A percentile compares a stretch with the other conserved stretches of the same genome.
These are phyloP conservation scores for Alternaria panax DNA, from an alignment of 2,329 filamentous ascomycete species.

Conservation along the genomic window DNA sequence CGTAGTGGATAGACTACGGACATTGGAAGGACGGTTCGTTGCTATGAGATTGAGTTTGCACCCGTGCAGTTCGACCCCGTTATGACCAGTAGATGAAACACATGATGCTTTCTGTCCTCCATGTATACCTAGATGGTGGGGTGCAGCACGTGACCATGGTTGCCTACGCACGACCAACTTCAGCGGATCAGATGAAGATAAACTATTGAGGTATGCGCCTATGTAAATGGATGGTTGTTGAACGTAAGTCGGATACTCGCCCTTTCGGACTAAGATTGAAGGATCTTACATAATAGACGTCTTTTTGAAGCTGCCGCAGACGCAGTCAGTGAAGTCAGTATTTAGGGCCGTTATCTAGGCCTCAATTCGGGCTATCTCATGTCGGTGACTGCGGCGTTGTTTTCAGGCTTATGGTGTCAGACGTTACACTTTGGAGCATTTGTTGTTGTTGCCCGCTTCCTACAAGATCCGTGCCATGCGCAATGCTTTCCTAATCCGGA, in stretches of 20 bases:
- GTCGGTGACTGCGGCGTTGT: conserved; percentile 2
- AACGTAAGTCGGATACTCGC: background rate
- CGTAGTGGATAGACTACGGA: background rate
- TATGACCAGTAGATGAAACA: background rate
- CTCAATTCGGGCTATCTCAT: background rate
- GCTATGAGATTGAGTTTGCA: background rate
- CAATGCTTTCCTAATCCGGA: conserved; percentile 20
- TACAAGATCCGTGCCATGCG: conserved; percentile 12
- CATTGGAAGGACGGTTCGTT: background rate
- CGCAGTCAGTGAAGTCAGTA: background rate
- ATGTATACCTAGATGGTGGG: background rate
- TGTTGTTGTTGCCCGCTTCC: conserved; percentile 3
- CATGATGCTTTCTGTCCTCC: background rate
- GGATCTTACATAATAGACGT: background rate
- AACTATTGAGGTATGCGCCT: background rate
- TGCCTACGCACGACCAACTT: background rate
- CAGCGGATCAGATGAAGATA: background rate
- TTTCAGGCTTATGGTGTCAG: conserved; percentile 2
- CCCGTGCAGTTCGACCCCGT: background rate
- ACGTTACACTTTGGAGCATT: conserved; percentile 1
- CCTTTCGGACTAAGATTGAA: background rate
- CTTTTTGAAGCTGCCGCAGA: background rate
- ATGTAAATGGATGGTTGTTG: too few species aligned
- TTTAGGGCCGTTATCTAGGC: background rate
- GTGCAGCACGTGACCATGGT: conserved; percentile 2